Conservation (phyloP, 306 rosid genomes). For the Quillaja saponaria region DNA sequence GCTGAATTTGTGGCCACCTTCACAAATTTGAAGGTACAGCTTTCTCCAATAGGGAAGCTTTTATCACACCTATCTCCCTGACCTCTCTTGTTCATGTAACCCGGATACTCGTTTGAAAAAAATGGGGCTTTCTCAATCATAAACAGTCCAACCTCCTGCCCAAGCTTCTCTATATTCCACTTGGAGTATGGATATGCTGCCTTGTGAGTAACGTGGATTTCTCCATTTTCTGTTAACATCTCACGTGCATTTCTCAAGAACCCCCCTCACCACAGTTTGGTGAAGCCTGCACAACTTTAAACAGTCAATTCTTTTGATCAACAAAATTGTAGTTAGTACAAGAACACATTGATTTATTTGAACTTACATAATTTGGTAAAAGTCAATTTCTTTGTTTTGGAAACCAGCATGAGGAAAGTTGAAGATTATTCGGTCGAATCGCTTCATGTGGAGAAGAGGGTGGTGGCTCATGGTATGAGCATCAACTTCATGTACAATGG, state of each 20-base stretch:
- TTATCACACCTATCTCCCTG: background rate
- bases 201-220: no score
- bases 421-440: constrained; percentile 29
- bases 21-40: constrained; percentile 32
- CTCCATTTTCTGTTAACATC: no score
- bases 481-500: constrained; percentile 34
- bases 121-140: no score
- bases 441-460: background rate
- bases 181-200: constrained; percentile 16
- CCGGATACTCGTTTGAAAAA: background rate
- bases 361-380: background rate
- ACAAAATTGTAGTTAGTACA: no score
- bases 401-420: no score
- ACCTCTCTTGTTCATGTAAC: constrained; percentile 37
- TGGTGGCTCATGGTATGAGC: constrained; percentile 28
- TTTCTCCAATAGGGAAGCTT: constrained; percentile 30
- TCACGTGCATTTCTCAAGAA: no score
- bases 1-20: no score
- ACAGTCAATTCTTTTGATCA: background rate
- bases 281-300: constrained; percentile 29
- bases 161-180: constrained; percentile 36
- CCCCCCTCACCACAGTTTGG: constrained; percentile 25
- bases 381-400: rapidly evolving
- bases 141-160: background rate
- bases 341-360: background rate